phyloP scores from a whole-genome alignment of 2,329 filamentous ascomycete species.

The Ambrosiella cleistominuta region DNA sequence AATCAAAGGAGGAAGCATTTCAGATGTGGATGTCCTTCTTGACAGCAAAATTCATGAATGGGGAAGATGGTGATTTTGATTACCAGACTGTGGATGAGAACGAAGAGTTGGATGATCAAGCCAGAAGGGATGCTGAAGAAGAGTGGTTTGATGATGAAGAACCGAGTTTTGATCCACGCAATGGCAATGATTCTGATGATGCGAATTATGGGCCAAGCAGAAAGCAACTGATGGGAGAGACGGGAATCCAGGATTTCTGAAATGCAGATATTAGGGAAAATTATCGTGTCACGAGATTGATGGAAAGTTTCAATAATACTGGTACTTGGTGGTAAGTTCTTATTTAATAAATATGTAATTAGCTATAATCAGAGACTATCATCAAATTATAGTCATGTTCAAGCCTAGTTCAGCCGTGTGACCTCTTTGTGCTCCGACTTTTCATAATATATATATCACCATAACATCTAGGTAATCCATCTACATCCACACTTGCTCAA shows the following conservation, averaged over 20 bases:
- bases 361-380: too few relatives aligned
- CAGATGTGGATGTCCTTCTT: conserved; percentile 57
- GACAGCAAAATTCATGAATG: conserved; percentile 54
- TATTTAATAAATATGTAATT: neutral
- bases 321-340: neutral
- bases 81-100: conserved; percentile 54
- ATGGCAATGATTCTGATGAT: conserved; percentile 19
- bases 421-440: neutral
- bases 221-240: conserved; percentile 34
- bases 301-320: neutral
- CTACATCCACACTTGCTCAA: conserved; percentile 20
- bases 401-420: too few relatives aligned
- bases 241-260: conserved; percentile 56
- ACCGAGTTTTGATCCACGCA: conserved; percentile 40
- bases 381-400: too few relatives aligned
- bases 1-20: conserved; percentile 43
- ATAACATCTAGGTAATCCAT: neutral
- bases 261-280: neutral
- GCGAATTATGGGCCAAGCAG: neutral
- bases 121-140: conserved; percentile 48
- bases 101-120: conserved; percentile 45
- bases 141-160: conserved; percentile 68
- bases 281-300: neutral
- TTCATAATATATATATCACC: neutral
- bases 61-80: conserved; percentile 62